phyloP scores from a whole-genome alignment of 208 protist species.

The Trypanosoma conorhini region DNA sequence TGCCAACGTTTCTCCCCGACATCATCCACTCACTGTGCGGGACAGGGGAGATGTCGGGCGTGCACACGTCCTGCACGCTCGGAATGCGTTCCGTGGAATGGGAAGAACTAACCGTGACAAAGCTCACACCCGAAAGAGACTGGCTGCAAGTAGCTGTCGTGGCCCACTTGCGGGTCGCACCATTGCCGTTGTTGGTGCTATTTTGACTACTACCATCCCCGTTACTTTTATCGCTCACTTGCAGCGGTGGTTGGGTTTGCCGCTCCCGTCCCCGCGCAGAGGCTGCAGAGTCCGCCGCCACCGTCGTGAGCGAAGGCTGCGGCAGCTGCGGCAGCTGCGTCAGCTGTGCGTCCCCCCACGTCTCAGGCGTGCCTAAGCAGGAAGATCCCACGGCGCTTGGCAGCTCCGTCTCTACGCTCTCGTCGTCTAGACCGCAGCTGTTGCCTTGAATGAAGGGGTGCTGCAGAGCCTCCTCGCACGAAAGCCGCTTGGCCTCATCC shows the following conservation, averaged over 20 bases:
- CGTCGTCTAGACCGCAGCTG: neutral
- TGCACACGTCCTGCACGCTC: conserved; percentile 3
- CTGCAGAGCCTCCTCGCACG: conserved; percentile 42
- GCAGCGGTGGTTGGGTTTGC: neutral
- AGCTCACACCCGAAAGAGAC: conserved; percentile 11
- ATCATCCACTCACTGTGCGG: conserved; percentile 9
- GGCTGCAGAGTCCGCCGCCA: neutral
- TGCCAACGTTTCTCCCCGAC: neutral
- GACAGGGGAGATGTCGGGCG: conserved; percentile 1
- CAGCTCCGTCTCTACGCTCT: neutral
- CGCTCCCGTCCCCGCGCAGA: neutral
- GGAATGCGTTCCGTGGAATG: conserved; percentile 17
- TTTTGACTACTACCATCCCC: neutral
- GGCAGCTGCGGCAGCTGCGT: neutral
- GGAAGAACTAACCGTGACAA: conserved; percentile 24
- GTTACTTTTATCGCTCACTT: neutral
- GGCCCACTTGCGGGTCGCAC: neutral
- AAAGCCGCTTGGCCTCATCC: conserved; percentile 46
- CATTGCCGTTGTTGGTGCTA: neutral
- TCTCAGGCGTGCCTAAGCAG: neutral
- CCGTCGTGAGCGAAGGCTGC: neutral
- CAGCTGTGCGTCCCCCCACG: neutral
- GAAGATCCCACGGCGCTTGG: neutral
- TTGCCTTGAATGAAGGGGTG: conserved; percentile 55
- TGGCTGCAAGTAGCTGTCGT: neutral